Evolutionary conservation across 2,329 filamentous ascomycete genomes (phyloP).

Genomic region (Ascochyta fabae): DNA sequence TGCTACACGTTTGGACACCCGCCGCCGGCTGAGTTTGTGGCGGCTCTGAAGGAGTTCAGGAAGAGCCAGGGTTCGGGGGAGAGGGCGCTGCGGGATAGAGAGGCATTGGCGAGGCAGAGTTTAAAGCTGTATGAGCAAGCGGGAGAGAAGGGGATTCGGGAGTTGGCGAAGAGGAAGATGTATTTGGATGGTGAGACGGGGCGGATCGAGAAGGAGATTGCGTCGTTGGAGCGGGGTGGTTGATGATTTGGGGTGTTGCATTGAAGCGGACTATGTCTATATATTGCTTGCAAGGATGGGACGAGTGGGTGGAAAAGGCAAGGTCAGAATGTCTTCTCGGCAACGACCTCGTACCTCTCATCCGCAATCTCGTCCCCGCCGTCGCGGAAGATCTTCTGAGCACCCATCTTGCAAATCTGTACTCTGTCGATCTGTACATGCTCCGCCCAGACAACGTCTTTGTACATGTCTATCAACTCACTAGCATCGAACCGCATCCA

Average conservation of each 20-base stretch:
- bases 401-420: slow-evolving; percentile 87
- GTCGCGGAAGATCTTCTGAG: slow-evolving; percentile 64
- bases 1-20: slow-evolving; percentile 38
- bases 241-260: not conserved
- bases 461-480: slow-evolving; percentile 60
- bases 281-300: not conserved
- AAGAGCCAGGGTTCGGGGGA: slow-evolving; percentile 40
- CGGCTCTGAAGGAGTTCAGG: slow-evolving; percentile 42
- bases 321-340: slow-evolving; percentile 26
- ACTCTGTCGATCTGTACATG: slow-evolving; percentile 71
- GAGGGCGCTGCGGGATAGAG: slow-evolving; percentile 38
- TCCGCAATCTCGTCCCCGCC: slow-evolving; percentile 55
- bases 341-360: slow-evolving; percentile 61
- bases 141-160: slow-evolving; percentile 46
- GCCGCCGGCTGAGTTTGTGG: slow-evolving; percentile 34
- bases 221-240: slow-evolving; percentile 29
- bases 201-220: slow-evolving; percentile 42
- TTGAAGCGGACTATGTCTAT: not conserved
- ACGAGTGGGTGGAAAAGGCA: not conserved
- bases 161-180: slow-evolving; percentile 50
- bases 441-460: slow-evolving; percentile 73
- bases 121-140: slow-evolving; percentile 47
- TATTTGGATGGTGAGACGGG: slow-evolving; percentile 45
- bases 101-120: slow-evolving; percentile 40
- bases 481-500: slow-evolving; percentile 53